These are phyloP conservation scores for Phytopythium delawarense DNA, from an alignment of 352 stramenopile genomes.

Conservation along the genomic window DNA sequence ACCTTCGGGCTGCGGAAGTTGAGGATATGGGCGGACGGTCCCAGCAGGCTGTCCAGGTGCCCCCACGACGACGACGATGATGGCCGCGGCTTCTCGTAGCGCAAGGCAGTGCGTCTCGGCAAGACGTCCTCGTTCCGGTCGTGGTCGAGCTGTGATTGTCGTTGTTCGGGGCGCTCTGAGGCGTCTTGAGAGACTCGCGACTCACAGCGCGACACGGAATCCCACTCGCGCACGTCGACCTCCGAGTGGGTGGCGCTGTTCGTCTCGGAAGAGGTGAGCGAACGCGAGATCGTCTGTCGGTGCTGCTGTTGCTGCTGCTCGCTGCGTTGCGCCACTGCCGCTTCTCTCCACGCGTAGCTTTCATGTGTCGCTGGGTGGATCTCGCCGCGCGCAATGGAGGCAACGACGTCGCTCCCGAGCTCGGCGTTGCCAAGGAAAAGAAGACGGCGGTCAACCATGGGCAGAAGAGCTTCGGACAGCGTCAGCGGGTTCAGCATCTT, in stretches of 20 bases:
- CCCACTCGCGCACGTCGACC: slow-evolving; percentile 6
- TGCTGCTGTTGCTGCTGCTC: slow-evolving; percentile 13
- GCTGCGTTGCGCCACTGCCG: slow-evolving; percentile 14
- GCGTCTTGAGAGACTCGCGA: slow-evolving; percentile 17
- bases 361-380: slow-evolving; percentile 70
- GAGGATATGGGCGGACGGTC: slow-evolving; percentile 62
- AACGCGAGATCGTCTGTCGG: slow-evolving; percentile 23
- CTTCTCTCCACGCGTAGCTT: slow-evolving; percentile 68
- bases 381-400: slow-evolving; percentile 49
- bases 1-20: slow-evolving; percentile 80
- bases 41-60: slow-evolving; percentile 64
- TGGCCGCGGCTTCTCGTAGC: slow-evolving; percentile 33
- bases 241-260: slow-evolving; percentile 16
- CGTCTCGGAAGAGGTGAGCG: slow-evolving; percentile 59
- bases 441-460: slow-evolving; percentile 47
- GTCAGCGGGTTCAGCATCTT: slow-evolving; percentile 75
- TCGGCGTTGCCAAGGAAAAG: slow-evolving; percentile 70
- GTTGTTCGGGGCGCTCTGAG: not conserved
- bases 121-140: not conserved
- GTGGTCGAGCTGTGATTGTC: not conserved
- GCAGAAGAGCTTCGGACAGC: slow-evolving; percentile 48
- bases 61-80: slow-evolving; percentile 46
- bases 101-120: slow-evolving; percentile 5
- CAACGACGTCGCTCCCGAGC: slow-evolving; percentile 43
- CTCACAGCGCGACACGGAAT: slow-evolving; percentile 6